These are phyloP conservation scores for Globisporangium recalcitrans DNA, from an alignment of 352 stramenopile genomes.

Conservation along the genomic window DNA sequence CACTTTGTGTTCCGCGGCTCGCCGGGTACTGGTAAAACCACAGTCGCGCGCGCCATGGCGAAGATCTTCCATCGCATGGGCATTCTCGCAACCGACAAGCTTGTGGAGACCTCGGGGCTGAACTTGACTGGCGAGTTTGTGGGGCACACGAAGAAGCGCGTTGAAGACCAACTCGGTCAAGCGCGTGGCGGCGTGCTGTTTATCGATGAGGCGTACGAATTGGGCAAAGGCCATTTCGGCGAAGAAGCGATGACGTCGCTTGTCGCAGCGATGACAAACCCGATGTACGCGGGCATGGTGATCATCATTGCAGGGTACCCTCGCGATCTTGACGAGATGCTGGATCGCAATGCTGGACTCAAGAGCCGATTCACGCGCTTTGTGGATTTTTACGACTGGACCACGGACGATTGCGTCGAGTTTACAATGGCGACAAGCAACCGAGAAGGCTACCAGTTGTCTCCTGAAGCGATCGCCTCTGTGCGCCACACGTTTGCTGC, in stretches of 20 bases:
- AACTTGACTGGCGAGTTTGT: conserved; percentile 87
- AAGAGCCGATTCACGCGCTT: conserved; percentile 89
- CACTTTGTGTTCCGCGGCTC: conserved; percentile 88
- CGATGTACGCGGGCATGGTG: conserved; percentile 78
- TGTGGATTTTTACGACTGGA: conserved; percentile 88
- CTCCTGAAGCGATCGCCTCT: conserved; percentile 16
- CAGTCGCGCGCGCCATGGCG: conserved; percentile 88
- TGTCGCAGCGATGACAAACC: conserved; percentile 86
- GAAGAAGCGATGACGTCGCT: conserved; percentile 89
- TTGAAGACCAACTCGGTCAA: conserved; percentile 81
- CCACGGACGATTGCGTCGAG: conserved; percentile 67
- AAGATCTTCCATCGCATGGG: conserved; percentile 92
- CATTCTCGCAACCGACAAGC: conserved; percentile 87
- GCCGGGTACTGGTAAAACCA: conserved; percentile 87
- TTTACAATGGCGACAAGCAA: conserved; percentile 48
- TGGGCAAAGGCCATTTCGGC: conserved; percentile 75
- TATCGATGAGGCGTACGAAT: conserved; percentile 90
- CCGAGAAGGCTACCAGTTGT: conserved; percentile 38
- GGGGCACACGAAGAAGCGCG: conserved; percentile 88
- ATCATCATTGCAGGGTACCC: conserved; percentile 90
- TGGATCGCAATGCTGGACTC: conserved; percentile 84
- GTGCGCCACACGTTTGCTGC: conserved; percentile 32
- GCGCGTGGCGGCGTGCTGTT: conserved; percentile 91
- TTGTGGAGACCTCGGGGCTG: conserved; percentile 85
- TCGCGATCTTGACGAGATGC: conserved; percentile 86